Base-by-base conservation (phyloP, 257 asterid species). In the Datura wrightii region DNA sequence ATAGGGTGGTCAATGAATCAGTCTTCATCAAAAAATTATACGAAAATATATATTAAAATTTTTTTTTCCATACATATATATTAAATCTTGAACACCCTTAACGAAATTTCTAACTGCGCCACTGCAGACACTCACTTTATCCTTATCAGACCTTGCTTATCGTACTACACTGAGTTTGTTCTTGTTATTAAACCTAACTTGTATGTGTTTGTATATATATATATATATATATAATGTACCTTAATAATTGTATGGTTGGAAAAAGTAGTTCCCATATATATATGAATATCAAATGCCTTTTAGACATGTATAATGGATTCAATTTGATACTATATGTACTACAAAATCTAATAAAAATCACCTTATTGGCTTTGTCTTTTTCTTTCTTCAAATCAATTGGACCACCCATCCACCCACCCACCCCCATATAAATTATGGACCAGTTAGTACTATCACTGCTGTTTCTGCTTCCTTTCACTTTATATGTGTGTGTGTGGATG, bases 301-400 rank as follows among this genome's bases (percentile, higher is more conserved):
- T 31, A 14, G 9, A 31, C 31, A 52, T 31, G 31, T 48, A 7
- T 6, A 42, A 50, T 50, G 31, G 31, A 24, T 50, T 8, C 50
- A 5, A 24, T 34, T 36, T 65, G 72, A 65, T 65, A 65, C n/a
- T 65, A 65, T 76, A 24, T 76, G 82, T 76, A 76, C 82, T 52
- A 50, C 10, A 31, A 76, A 76, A 76, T 76, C 82, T 76, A 44
- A 11, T 3, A 24, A 6, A 67, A 24, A 50, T 14, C 46, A 14
- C 24, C 24, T 13, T 76, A 24, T 50, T 76, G 81, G 44, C 13
- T 18, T 41, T 70, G 55, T 42, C 79, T 18, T 70, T 70, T 16
- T 76, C 82, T 31, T 24, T 76, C 46, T 50, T 76, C 42, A 65
- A 65, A 65, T 65, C 72, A 65, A 76, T 24, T 76, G 82, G 62